A percentile compares a stretch with the other conserved stretches of the same genome.
Conservation (phyloP, 1,284 basidiomycete genomes). For the Microbotryum violaceum region DNA sequence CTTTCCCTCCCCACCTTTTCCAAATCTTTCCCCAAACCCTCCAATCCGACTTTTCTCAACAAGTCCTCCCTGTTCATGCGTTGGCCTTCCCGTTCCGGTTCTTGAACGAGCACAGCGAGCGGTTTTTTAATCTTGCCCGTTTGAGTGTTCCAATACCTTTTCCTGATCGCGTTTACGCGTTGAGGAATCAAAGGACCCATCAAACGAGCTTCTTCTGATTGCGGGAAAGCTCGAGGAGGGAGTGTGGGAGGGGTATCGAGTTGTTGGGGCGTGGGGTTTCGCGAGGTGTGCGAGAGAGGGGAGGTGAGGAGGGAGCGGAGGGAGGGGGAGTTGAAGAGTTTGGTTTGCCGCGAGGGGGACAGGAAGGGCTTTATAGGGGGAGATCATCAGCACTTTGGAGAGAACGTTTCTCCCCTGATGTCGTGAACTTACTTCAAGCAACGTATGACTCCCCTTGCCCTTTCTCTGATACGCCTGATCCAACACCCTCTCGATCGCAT, state of each 20-base stretch:
- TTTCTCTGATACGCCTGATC: slow-evolving; percentile 68
- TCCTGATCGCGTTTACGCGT: slow-evolving; percentile 61
- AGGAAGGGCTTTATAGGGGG: slow-evolving; percentile 43
- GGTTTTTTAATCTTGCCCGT: slow-evolving; percentile 47
- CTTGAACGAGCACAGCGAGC: slow-evolving; percentile 7
- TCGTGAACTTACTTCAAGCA: slow-evolving; percentile 9
- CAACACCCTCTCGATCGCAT: slow-evolving; percentile 56
- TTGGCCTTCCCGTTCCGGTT: not conserved
- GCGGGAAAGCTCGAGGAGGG: slow-evolving; percentile 52
- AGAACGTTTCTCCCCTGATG: too few relatives aligned
- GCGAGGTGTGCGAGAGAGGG: slow-evolving; percentile 45
- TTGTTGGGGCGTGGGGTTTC: slow-evolving; percentile 45
- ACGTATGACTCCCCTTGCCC: slow-evolving; percentile 46
- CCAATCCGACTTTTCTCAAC: not conserved
- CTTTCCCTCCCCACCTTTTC: not conserved
- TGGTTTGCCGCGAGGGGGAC: slow-evolving; percentile 17
- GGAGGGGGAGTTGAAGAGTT: slow-evolving; percentile 42
- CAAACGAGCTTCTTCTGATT: slow-evolving; percentile 53
- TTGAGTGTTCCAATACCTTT: slow-evolving; percentile 56
- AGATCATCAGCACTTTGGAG: too few relatives aligned
- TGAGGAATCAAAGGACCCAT: slow-evolving; percentile 61
- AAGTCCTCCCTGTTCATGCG: not conserved
- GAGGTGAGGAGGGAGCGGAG: slow-evolving; percentile 54
- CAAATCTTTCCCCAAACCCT: not conserved
- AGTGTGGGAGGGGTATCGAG: slow-evolving; percentile 52